Conservation (phyloP, 352 stramenopile species). For the Globisporangium solare region DNA sequence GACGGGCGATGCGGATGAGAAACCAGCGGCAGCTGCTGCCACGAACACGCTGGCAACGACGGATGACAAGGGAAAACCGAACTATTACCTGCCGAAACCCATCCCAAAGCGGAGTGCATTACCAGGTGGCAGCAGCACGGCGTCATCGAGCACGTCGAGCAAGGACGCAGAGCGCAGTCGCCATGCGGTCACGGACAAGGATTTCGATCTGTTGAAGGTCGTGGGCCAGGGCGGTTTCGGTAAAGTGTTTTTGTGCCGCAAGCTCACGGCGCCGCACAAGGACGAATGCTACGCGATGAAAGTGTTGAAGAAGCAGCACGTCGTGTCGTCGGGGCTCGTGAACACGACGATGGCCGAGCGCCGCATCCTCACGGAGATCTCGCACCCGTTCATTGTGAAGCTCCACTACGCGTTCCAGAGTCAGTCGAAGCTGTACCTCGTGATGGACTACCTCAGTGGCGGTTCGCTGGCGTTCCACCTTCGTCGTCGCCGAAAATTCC, state of each 20-base stretch:
- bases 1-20: constrained; percentile 49
- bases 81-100: constrained; percentile 81
- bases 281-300: constrained; percentile 99
- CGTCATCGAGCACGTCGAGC: constrained; percentile 8
- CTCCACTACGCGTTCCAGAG: constrained; percentile 95
- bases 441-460: constrained; percentile 92
- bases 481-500: constrained; percentile 85
- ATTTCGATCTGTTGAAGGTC: constrained; percentile 97
- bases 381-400: constrained; percentile 92
- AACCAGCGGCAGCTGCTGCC: constrained; percentile 13
- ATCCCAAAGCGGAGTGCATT: constrained; percentile 38
- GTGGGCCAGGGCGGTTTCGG: constrained; percentile 96
- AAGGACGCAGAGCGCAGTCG: constrained; percentile 19
- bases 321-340: constrained; percentile 88
- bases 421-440: constrained; percentile 89
- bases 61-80: constrained; percentile 52
- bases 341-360: constrained; percentile 93
- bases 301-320: constrained; percentile 91
- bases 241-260: constrained; percentile 97
- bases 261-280: constrained; percentile 86
- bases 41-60: neutral
- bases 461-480: constrained; percentile 89
- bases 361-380: constrained; percentile 89
- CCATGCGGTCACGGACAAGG: constrained; percentile 71
- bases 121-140: constrained; percentile 14